These are phyloP conservation scores for Diaporthe humulicola DNA, from an alignment of 2,329 filamentous ascomycete genomes.

Conservation along the genomic window DNA sequence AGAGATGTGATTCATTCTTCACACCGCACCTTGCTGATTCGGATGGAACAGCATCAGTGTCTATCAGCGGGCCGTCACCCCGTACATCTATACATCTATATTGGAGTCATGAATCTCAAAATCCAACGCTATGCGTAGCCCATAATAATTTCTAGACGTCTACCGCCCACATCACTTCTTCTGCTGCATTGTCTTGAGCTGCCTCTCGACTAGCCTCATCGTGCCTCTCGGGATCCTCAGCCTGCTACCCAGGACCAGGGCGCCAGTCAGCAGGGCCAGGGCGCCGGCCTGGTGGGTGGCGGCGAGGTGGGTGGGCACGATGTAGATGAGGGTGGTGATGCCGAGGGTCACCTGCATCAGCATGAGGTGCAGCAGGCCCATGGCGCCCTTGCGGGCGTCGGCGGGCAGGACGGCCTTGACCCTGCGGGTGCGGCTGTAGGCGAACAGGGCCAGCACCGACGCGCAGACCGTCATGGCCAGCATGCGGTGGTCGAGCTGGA, in stretches of 20 bases:
- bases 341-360: slow-evolving; percentile 86
- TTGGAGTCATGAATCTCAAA: slow-evolving; percentile 27
- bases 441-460: slow-evolving; percentile 81
- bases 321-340: slow-evolving; percentile 91
- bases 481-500: slow-evolving; percentile 95
- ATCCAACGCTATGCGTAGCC: slow-evolving; percentile 30
- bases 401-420: slow-evolving; percentile 71
- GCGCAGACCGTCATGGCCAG: slow-evolving; percentile 91
- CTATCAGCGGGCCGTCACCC: background rate
- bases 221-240: slow-evolving; percentile 80
- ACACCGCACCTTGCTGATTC: background rate
- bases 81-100: slow-evolving; percentile 2
- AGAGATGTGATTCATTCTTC: slow-evolving; percentile 15
- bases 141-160: slow-evolving; percentile 6
- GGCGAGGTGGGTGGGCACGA: slow-evolving; percentile 90
- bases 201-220: slow-evolving; percentile 69
- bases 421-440: slow-evolving; percentile 79
- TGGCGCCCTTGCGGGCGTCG: slow-evolving; percentile 76
- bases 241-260: slow-evolving; percentile 82
- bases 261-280: slow-evolving; percentile 85
- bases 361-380: slow-evolving; percentile 86
- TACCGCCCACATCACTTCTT: slow-evolving; percentile 1
- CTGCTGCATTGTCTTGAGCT: slow-evolving; percentile 48
- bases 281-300: slow-evolving; percentile 94
- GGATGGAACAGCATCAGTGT: background rate